Conservation (phyloP, 257 asterid species). For the Nicotiana tabacum region DNA sequence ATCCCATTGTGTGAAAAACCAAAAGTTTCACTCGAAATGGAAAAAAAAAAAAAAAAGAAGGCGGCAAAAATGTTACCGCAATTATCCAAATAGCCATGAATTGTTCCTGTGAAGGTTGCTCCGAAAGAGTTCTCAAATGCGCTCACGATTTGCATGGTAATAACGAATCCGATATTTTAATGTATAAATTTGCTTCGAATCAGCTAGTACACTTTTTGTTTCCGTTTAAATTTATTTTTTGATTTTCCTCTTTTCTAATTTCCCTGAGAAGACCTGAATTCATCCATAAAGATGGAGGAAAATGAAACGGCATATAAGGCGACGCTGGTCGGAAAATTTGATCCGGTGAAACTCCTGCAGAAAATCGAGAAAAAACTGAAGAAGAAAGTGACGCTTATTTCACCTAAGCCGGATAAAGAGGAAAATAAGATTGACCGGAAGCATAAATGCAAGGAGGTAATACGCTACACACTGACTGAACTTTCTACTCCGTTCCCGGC, state of each 20-base stretch:
- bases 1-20: not conserved
- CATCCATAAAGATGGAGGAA: not conserved
- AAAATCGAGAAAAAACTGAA: slow-evolving; percentile 48
- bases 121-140: not conserved
- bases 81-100: not conserved
- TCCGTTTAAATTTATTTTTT: not conserved
- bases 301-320: slow-evolving; percentile 39
- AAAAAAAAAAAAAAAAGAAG: not conserved
- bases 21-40: not conserved
- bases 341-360: slow-evolving; percentile 57
- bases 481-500: not conserved
- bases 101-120: not conserved
- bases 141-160: too few species aligned
- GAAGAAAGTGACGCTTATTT: slow-evolving; percentile 47
- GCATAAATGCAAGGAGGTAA: slow-evolving; percentile 40
- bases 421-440: not conserved
- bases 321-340: slow-evolving; percentile 54
- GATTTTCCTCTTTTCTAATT: not conserved
- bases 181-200: too few species aligned
- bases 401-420: slow-evolving; percentile 38
- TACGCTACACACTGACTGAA: not conserved
- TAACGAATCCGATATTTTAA: too few species aligned
- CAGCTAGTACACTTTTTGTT: too few species aligned
- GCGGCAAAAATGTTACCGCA: not conserved
- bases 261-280: not conserved